Conservation (phyloP, 2,329 filamentous ascomycete genomes). For the Albophoma yamanashiensis region DNA sequence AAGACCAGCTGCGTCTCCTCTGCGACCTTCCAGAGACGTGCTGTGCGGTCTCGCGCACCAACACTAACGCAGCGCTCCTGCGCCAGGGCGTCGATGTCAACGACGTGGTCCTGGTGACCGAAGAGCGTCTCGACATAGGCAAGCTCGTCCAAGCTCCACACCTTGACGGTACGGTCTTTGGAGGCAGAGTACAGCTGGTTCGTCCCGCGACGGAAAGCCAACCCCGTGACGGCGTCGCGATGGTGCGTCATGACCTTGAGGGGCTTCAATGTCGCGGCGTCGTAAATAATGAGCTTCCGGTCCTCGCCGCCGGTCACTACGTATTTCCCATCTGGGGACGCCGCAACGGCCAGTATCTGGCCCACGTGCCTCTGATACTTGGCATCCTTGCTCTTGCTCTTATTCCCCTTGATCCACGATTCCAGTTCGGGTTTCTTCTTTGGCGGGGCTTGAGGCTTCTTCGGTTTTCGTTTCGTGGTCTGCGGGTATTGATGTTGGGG, state of each 20-base stretch:
- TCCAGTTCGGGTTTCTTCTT: slow-evolving; percentile 53
- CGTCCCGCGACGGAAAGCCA: slow-evolving; percentile 77
- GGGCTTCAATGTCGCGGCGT: slow-evolving; percentile 67
- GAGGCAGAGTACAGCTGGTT: slow-evolving; percentile 91
- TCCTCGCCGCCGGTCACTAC: slow-evolving; percentile 86
- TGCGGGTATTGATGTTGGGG: slow-evolving; percentile 50
- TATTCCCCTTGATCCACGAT: slow-evolving; percentile 51
- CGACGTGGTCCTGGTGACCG: slow-evolving; percentile 85
- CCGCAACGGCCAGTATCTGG: slow-evolving; percentile 72
- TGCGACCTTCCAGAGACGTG: slow-evolving; percentile 88
- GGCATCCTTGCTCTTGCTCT: slow-evolving; percentile 48
- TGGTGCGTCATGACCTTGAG: slow-evolving; percentile 85
- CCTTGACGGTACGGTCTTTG: slow-evolving; percentile 86
- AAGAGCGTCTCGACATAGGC: slow-evolving; percentile 95
- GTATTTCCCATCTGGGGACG: slow-evolving; percentile 81
- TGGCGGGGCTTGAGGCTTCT: slow-evolving; percentile 46
- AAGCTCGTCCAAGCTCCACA: slow-evolving; percentile 85
- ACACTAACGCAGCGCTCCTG: slow-evolving; percentile 87
- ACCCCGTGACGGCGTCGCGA: slow-evolving; percentile 72
- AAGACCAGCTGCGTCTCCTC: slow-evolving; percentile 96
- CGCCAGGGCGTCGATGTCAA: slow-evolving; percentile 72
- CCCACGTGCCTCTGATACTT: slow-evolving; percentile 68
- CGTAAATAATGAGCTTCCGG: slow-evolving; percentile 77
- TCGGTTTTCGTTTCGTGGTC: slow-evolving; percentile 46
- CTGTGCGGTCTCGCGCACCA: slow-evolving; percentile 82